Conservation (phyloP, 2,329 filamentous ascomycete species). For the Proliferodiscus dingleyae region DNA sequence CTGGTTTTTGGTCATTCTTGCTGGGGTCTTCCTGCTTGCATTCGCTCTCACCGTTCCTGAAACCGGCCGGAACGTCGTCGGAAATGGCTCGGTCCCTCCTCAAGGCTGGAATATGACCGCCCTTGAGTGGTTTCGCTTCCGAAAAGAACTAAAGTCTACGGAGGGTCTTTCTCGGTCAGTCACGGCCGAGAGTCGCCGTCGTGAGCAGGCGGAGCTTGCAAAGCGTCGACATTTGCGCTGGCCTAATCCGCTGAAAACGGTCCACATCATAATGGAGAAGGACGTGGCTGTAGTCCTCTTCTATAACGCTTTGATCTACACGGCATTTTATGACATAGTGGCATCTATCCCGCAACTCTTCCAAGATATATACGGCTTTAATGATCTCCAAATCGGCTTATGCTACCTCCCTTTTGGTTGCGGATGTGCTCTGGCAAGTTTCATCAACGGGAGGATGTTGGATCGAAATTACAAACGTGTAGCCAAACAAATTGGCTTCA, state of each 20-base stretch:
- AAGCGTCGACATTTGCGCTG: slow-evolving; percentile 42
- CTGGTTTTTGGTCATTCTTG: slow-evolving; percentile 48
- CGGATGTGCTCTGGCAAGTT: slow-evolving; percentile 48
- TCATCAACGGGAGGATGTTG: slow-evolving; percentile 49
- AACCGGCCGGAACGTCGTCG: slow-evolving; percentile 31
- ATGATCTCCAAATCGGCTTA: slow-evolving; percentile 31
- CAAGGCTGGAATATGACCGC: slow-evolving; percentile 54
- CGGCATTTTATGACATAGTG: slow-evolving; percentile 49
- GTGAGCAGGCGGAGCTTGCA: slow-evolving; percentile 33
- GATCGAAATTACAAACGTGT: slow-evolving; percentile 67
- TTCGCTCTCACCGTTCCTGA: slow-evolving; percentile 29
- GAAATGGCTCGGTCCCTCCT: slow-evolving; percentile 47
- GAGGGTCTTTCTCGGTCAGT: slow-evolving; percentile 22
- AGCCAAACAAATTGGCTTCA: slow-evolving; percentile 55
- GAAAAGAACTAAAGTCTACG: slow-evolving; percentile 22
- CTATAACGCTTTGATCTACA: slow-evolving; percentile 50
- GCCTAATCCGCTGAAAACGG: slow-evolving; percentile 53
- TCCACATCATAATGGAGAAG: slow-evolving; percentile 51
- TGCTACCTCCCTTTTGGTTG: slow-evolving; percentile 40
- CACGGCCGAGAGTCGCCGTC: slow-evolving; percentile 32
- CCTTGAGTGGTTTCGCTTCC: slow-evolving; percentile 39
- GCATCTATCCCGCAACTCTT: slow-evolving; percentile 48
- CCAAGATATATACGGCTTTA: slow-evolving; percentile 29
- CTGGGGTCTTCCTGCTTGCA: slow-evolving; percentile 35
- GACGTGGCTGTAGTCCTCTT: slow-evolving; percentile 50